Evolutionary conservation across 371 early-diverging fungal species (phyloP).

Genomic region (Cokeromyces recurvatus): DNA sequence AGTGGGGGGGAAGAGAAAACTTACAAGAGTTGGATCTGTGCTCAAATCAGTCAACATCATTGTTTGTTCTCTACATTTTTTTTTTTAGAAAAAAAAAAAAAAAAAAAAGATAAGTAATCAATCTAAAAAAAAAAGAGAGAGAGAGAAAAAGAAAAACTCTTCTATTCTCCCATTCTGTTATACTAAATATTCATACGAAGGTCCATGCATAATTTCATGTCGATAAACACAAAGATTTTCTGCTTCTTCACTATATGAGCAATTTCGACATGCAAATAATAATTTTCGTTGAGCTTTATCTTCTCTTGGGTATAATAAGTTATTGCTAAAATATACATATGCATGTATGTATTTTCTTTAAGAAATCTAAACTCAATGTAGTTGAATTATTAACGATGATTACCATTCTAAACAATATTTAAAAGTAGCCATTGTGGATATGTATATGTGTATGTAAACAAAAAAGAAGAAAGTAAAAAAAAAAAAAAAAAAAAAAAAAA

Average conservation of each 20-base stretch:
- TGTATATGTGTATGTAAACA: too few relatives aligned
- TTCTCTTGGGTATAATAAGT: slow-evolving; percentile 95
- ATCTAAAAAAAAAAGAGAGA: neutral
- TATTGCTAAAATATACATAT: slow-evolving; percentile 62
- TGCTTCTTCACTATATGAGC: slow-evolving; percentile 85
- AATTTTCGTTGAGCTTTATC: slow-evolving; percentile 67
- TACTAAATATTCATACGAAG: slow-evolving; percentile 52
- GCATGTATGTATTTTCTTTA: neutral
- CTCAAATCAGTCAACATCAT: slow-evolving; percentile 74
- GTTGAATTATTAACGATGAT: neutral
- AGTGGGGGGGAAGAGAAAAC: slow-evolving; percentile 1
- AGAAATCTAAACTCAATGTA: neutral
- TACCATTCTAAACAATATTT: slow-evolving; percentile 76
- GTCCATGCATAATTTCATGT: slow-evolving; percentile 76
- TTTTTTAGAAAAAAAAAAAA: neutral
- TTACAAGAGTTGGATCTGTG: slow-evolving; percentile 75
- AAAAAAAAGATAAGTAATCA: neutral
- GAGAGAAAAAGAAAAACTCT: too few relatives aligned
- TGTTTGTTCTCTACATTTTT: slow-evolving; percentile 62
- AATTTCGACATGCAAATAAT: slow-evolving; percentile 92
- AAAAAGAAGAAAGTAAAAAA: too few relatives aligned
- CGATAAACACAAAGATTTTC: slow-evolving; percentile 81
- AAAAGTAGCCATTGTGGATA: slow-evolving; percentile 72
- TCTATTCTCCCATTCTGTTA: neutral
- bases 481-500: too few relatives aligned